Conservation (phyloP, 1,284 basidiomycete genomes). For the Xanthoconium separans region DNA sequence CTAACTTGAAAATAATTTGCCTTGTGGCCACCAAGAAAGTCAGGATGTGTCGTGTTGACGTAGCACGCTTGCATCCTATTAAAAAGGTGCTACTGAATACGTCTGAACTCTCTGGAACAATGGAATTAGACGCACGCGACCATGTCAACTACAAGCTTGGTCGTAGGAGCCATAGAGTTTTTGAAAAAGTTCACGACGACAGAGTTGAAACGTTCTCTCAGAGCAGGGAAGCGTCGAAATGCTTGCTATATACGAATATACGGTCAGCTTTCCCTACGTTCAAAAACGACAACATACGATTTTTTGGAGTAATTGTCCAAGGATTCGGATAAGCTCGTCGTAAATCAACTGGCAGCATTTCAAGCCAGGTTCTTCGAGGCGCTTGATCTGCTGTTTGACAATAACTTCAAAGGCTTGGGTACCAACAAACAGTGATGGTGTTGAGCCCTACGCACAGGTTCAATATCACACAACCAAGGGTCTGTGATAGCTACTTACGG, state of each 20-base stretch:
- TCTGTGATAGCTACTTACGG: constrained; percentile 48
- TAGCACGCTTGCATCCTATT: constrained; percentile 94
- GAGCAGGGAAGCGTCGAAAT: constrained; percentile 93
- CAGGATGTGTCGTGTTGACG: constrained; percentile 98
- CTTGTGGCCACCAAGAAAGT: constrained; percentile 96
- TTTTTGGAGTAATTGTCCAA: constrained; percentile 86
- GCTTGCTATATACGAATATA: constrained; percentile 62
- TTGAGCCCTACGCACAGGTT: constrained; percentile 69
- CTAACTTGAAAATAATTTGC: constrained; percentile 31
- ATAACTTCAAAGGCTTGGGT: constrained; percentile 97
- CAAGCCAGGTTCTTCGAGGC: constrained; percentile 89
- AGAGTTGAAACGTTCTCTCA: constrained; percentile 91
- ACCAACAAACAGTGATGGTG: constrained; percentile 93
- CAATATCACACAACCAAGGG: not conserved
- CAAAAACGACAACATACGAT: constrained; percentile 58
- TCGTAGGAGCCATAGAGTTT: constrained; percentile 89
- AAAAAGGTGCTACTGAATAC: not conserved
- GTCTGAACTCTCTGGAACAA: not conserved
- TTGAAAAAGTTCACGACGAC: constrained; percentile 98
- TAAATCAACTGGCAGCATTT: constrained; percentile 96
- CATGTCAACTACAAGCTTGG: constrained; percentile 91
- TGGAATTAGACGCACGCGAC: constrained; percentile 59
- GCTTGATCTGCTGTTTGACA: constrained; percentile 97
- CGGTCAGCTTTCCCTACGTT: constrained; percentile 1
- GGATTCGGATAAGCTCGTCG: constrained; percentile 94